Evolutionary conservation across 169 alveolate species (phyloP), one percentile per base, ranked within the genome.

Genomic region (Cyclospora cayetanensis): DNA sequence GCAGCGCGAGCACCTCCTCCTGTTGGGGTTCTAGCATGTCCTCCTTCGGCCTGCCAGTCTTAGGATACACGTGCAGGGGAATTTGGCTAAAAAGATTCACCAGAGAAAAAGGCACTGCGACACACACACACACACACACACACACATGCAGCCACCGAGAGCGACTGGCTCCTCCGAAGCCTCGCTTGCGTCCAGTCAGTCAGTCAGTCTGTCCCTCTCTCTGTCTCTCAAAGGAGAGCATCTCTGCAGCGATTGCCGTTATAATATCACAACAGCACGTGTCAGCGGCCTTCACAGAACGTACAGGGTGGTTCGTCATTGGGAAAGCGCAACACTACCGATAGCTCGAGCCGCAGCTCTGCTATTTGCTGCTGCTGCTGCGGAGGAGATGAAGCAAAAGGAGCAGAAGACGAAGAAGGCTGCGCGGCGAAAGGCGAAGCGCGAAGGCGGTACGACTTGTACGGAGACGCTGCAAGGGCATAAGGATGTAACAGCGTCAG

Each of bases 331-430:
- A 68, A 50, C 50, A 68, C 80, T 9, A 34, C 80, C 1, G 80
- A 68, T 25, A 68, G 80, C 80, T 68, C 80, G 37, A 68, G 80
- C 80, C 80, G 80, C 80, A 68, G 50, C 31, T 68, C 80, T 7
- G 53, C 80, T 22, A 68, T 50, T 31, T 31, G 34, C 52, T 68
- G 80, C 76, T 63, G 76, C 76, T 63, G 70, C 22, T 55, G 70
- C 70, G 22, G 70, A 27, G 22, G 70, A n/a, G n/a, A n/a, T n/a
- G n/a, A n/a, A 27, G 22, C 37, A n/a, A n/a, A 34, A 27, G 22
- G 70, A 27, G 22, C n/a, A 25, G 18, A 50, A 7, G 31, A 50
- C 80, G 31, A 50, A 25, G 25, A 50, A 43, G 31, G 80, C 80
- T 68, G 80, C 9, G 39, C 50, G 25, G 80, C 80, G 37, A 68